Percentiles rank a stretch among this genome's conserved stretches.
phyloP scores from a whole-genome alignment of 1,139 yeast species.

The Meyerozyma carpophila region DNA sequence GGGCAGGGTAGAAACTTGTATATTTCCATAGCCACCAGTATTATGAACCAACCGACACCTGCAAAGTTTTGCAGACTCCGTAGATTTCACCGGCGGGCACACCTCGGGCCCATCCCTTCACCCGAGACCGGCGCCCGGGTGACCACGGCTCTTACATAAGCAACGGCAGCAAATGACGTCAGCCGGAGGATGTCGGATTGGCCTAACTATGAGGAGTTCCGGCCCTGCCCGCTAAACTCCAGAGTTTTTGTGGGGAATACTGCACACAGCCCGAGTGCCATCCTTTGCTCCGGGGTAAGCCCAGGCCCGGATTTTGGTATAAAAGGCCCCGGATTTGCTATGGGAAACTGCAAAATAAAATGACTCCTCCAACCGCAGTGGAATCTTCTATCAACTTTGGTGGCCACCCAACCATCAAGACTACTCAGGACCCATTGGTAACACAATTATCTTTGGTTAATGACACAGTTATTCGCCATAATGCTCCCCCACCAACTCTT shows the following conservation, averaged over 20 bases:
- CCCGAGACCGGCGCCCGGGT: neutral
- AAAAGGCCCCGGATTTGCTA: neutral
- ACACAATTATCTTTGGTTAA: constrained; percentile 39
- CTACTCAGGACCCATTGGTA: constrained; percentile 41
- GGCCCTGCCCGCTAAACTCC: neutral
- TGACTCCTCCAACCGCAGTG: constrained; percentile 47
- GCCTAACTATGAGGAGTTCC: neutral
- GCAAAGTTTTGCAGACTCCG: no score
- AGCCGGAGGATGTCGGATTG: neutral
- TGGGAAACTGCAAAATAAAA: constrained; percentile 9
- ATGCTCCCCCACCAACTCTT: constrained; percentile 87
- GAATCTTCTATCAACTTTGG: constrained; percentile 42
- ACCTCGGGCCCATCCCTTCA: constrained; percentile 1
- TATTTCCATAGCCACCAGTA: no score
- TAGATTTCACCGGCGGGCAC: no score
- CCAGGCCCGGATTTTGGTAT: neutral
- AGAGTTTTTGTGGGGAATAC: neutral
- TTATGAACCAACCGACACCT: neutral
- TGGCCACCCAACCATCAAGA: constrained; percentile 39
- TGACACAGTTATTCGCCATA: constrained; percentile 64
- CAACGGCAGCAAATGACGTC: neutral
- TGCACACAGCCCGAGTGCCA: neutral
- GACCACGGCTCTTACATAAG: neutral
- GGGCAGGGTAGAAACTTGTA: neutral
- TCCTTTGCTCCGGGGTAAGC: constrained; percentile 1